Percentiles rank a stretch among this genome's conserved stretches.
Conservation (phyloP, 1,284 basidiomycete species). For the Irpex lacteus region DNA sequence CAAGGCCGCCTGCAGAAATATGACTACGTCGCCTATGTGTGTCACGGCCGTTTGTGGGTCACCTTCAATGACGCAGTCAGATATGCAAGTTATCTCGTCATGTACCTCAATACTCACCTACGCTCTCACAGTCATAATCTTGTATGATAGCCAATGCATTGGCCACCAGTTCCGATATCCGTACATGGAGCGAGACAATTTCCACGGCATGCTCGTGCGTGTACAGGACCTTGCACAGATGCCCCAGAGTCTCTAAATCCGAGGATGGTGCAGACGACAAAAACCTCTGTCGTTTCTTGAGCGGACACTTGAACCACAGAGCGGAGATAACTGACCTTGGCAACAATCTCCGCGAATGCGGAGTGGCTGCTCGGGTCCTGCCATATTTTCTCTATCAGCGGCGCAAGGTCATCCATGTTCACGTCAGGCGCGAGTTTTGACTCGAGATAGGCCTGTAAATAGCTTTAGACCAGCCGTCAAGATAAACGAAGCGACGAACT, state of each 20-base stretch:
- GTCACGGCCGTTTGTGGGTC: constrained; percentile 78
- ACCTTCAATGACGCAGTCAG: constrained; percentile 37
- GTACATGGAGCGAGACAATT: constrained; percentile 66
- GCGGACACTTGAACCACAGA: background rate
- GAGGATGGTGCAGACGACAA: constrained; percentile 42
- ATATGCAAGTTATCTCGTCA: background rate
- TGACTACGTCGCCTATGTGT: constrained; percentile 70
- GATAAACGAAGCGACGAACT: constrained; percentile 1
- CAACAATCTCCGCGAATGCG: constrained; percentile 52
- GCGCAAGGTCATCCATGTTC: constrained; percentile 45
- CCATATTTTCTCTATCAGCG: constrained; percentile 56
- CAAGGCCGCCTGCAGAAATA: constrained; percentile 65
- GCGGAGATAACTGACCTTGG: constrained; percentile 43
- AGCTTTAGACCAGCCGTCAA: background rate
- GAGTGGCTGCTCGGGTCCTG: constrained; percentile 59
- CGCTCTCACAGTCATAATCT: constrained; percentile 73
- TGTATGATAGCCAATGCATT: constrained; percentile 62
- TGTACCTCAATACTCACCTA: constrained; percentile 47
- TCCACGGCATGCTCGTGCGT: constrained; percentile 57
- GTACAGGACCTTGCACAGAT: constrained; percentile 63
- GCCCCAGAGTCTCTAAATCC: constrained; percentile 66
- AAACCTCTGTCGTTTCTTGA: constrained; percentile 46
- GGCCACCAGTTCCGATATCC: constrained; percentile 58
- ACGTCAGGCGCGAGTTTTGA: constrained; percentile 56
- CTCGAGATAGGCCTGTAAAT: constrained; percentile 54